phyloP scores from a whole-genome alignment of 164 flowering plant species.

The Houttuynia cordata region DNA sequence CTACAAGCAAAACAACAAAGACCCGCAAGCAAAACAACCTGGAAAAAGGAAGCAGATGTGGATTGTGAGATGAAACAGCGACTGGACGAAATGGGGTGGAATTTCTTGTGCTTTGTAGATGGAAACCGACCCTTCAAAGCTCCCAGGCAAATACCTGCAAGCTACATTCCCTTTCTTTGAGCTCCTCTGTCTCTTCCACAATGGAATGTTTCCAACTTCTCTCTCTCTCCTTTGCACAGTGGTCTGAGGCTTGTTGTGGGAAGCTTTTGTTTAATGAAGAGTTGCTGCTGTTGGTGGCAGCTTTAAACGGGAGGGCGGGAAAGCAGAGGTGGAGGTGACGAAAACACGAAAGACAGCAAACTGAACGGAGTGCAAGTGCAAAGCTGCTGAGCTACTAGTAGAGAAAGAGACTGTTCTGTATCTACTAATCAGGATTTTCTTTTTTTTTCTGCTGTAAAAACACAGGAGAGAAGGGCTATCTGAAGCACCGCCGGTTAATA shows the following conservation, averaged over 20 bases:
- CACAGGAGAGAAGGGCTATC: too few species aligned
- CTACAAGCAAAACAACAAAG: neutral
- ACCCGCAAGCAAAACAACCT: slow-evolving; percentile 17
- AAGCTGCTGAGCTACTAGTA: slow-evolving; percentile 5
- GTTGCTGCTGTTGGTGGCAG: slow-evolving; percentile 44
- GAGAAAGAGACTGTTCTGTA: slow-evolving; percentile 6
- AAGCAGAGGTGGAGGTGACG: slow-evolving; percentile 21
- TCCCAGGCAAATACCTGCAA: slow-evolving; percentile 1
- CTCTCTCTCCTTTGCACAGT: slow-evolving; percentile 14
- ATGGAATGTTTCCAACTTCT: slow-evolving; percentile 28
- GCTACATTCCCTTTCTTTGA: neutral
- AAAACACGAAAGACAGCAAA: slow-evolving; percentile 35
- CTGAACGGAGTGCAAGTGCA: too few species aligned
- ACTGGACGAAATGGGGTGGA: slow-evolving; percentile 8
- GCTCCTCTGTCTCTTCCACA: neutral
- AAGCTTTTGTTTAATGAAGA: too few species aligned
- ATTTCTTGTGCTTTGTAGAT: slow-evolving; percentile 17
- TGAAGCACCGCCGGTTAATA: too few species aligned
- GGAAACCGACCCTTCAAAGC: slow-evolving; percentile 61
- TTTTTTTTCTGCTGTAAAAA: too few species aligned
- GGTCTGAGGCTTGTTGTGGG: too few species aligned
- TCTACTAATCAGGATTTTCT: neutral
- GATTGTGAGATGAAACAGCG: neutral
- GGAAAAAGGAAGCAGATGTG: too few species aligned
- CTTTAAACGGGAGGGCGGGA: slow-evolving; percentile 30